phyloP scores from a whole-genome alignment of 2,329 filamentous ascomycete species.

The Fusarium vanettenii region DNA sequence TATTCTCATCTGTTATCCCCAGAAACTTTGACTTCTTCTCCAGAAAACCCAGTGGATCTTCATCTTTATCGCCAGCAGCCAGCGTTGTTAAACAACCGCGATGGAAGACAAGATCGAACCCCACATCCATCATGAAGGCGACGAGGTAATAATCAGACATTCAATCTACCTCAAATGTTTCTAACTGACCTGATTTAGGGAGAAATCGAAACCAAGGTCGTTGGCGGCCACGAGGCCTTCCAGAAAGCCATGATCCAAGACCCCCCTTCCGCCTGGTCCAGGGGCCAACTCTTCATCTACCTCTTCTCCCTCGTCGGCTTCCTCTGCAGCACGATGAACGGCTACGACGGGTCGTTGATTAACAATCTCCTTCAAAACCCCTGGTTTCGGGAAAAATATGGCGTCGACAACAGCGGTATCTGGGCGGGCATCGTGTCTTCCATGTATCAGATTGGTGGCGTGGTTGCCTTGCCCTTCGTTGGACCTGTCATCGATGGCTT shows the following conservation, averaged over 20 bases:
- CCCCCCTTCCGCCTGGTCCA: not conserved
- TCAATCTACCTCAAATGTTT: not conserved
- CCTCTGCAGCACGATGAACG: not conserved
- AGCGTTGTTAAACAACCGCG: not conserved
- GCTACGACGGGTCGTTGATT: not conserved
- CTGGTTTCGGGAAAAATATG: not conserved
- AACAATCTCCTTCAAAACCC: not conserved
- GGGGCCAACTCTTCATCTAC: not conserved
- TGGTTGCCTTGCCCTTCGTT: conserved; percentile 53
- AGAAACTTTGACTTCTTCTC: not conserved
- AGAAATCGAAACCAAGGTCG: not conserved
- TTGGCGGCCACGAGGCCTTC: not conserved
- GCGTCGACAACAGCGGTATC: not conserved
- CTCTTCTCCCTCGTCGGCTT: not conserved
- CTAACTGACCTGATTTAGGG: not conserved
- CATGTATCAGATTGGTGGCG: conserved; percentile 59
- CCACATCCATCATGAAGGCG: not conserved
- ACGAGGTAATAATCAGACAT: not conserved
- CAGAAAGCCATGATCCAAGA: not conserved
- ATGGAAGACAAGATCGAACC: not conserved
- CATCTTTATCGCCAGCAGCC: not conserved
- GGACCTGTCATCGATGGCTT: conserved; percentile 55
- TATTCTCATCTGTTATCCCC: not conserved
- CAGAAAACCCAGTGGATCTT: not conserved
- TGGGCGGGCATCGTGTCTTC: conserved; percentile 50